Percentiles rank a stretch among this genome's conserved stretches.
Evolutionary conservation across 805 yeast species (phyloP).

Genomic region (Ogataea paraovalis): DNA sequence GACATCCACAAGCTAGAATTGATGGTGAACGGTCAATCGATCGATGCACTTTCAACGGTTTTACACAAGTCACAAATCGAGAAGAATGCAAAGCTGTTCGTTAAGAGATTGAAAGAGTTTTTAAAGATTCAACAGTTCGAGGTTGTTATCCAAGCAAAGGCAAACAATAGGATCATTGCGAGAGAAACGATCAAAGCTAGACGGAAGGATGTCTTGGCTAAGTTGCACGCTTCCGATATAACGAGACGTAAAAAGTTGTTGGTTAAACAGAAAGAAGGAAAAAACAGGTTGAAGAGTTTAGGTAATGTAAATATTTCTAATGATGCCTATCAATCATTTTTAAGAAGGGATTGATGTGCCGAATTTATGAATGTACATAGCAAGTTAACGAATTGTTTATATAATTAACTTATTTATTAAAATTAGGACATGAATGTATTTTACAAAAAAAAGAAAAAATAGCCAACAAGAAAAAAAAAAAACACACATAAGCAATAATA

Average conservation of each 20-base stretch:
- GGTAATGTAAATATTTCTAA: slow-evolving; percentile 78
- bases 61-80: slow-evolving; percentile 80
- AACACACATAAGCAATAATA: neutral
- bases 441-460: neutral
- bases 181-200: slow-evolving; percentile 92
- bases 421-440: neutral
- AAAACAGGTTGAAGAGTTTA: slow-evolving; percentile 71
- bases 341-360: slow-evolving; percentile 35
- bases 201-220: slow-evolving; percentile 91
- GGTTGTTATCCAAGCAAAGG: slow-evolving; percentile 87
- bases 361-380: neutral
- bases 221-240: slow-evolving; percentile 89
- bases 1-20: slow-evolving; percentile 85
- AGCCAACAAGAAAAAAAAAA: neutral
- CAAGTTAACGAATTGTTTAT: neutral
- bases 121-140: slow-evolving; percentile 83
- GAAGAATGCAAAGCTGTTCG: slow-evolving; percentile 74
- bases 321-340: slow-evolving; percentile 86
- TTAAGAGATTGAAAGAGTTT: slow-evolving; percentile 73
- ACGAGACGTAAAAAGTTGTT: slow-evolving; percentile 84
- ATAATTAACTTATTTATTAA: too few species aligned
- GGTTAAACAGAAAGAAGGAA: slow-evolving; percentile 90
- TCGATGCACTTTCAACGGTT: slow-evolving; percentile 90
- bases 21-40: slow-evolving; percentile 80
- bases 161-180: slow-evolving; percentile 75